phyloP scores from a whole-genome alignment of 495 filamentous ascomycete species.

The Penicillium longicatenatum region DNA sequence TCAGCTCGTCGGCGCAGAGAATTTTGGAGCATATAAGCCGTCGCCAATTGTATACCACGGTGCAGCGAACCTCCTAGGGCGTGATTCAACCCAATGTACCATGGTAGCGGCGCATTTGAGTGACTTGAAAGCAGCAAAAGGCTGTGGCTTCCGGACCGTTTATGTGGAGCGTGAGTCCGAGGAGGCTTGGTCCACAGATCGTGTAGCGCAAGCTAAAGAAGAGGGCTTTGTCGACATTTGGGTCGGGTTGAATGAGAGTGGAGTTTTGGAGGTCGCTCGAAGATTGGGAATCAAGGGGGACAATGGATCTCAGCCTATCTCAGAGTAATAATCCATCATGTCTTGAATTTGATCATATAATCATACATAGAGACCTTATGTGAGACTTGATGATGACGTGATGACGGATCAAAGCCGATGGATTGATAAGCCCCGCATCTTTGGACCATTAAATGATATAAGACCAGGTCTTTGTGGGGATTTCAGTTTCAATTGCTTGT shows the following conservation, averaged over 20 bases:
- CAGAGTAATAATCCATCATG: neutral
- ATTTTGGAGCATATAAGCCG: conserved; percentile 80
- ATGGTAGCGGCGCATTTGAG: conserved; percentile 78
- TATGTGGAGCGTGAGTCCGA: conserved; percentile 73
- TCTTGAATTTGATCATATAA: neutral
- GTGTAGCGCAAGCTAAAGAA: conserved; percentile 51
- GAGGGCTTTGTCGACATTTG: conserved; percentile 58
- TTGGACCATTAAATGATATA: neutral
- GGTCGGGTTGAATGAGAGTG: conserved; percentile 26
- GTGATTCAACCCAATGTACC: conserved; percentile 62
- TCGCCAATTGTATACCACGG: conserved; percentile 67
- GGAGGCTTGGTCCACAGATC: conserved; percentile 58
- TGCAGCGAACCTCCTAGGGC: conserved; percentile 58
- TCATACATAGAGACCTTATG: neutral
- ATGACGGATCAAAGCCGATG: neutral
- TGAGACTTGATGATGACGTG: conserved; percentile 6
- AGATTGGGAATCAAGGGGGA: conserved; percentile 29
- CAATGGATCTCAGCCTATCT: neutral
- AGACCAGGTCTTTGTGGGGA: neutral
- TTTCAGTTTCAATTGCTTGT: neutral
- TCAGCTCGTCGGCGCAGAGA: conserved; percentile 62
- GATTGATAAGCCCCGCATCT: conserved; percentile 14
- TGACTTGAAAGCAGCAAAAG: conserved; percentile 68
- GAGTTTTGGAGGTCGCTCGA: conserved; percentile 38
- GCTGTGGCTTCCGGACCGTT: conserved; percentile 64